A percentile compares a stretch with the other conserved stretches of the same genome.
These are phyloP conservation scores for Mortierella sp. DNA, from an alignment of 371 early-diverging fungal genomes.

Conservation along the genomic window DNA sequence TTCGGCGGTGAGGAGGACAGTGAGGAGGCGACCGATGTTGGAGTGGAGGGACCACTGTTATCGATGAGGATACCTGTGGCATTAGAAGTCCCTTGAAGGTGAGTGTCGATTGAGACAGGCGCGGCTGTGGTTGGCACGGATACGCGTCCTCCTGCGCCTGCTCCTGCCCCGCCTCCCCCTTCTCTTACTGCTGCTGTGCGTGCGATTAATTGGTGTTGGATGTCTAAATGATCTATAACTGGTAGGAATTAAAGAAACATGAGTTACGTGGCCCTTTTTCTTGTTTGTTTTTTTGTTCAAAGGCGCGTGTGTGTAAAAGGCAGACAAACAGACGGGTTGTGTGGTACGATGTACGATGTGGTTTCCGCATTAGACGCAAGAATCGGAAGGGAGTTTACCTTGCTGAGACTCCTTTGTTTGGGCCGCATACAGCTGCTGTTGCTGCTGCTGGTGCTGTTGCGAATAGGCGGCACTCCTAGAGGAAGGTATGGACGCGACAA, in stretches of 20 bases:
- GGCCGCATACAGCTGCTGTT: neutral
- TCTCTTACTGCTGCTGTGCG: slow-evolving; percentile 2
- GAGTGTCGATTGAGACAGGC: neutral
- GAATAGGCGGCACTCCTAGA: slow-evolving; percentile 35
- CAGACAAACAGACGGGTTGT: neutral
- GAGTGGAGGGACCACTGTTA: slow-evolving; percentile 11
- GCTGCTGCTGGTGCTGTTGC: no score
- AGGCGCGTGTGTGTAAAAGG: neutral
- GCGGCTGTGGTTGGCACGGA: slow-evolving; percentile 6
- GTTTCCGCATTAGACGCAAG: slow-evolving; percentile 1
- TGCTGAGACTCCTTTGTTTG: slow-evolving; percentile 17
- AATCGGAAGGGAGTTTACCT: slow-evolving; percentile 10
- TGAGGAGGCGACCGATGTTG: neutral
- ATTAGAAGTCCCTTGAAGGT: neutral
- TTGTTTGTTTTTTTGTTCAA: neutral
- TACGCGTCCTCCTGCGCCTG: neutral
- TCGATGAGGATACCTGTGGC: slow-evolving; percentile 17
- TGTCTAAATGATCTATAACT: slow-evolving; percentile 39
- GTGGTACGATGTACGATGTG: neutral
- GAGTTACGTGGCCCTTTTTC: neutral
- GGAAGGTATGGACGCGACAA: slow-evolving; percentile 39
- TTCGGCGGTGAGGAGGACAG: neutral
- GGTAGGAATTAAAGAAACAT: neutral
- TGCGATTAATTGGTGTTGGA: slow-evolving; percentile 14
- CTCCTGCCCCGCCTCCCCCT: neutral